Evolutionary conservation across 2,329 filamentous ascomycete species (phyloP), one percentile per base, ranked within the genome.

Genomic region (Sarocladium oryzae): DNA sequence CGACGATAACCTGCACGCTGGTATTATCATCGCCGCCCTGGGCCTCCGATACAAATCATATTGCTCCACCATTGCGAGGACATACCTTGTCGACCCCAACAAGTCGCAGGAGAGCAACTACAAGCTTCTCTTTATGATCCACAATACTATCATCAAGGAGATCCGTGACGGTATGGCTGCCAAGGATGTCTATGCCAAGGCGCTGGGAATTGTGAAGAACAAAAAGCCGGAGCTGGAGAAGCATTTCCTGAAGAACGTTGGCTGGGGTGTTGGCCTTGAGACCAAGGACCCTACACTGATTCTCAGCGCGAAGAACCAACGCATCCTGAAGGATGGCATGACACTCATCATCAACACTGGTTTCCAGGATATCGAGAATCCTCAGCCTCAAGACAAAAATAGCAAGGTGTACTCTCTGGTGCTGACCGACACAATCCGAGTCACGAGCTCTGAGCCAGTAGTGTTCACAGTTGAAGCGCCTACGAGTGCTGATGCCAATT

Each of bases 201-300:
- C 93, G 1, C 63, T 95, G 11, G 75, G 75, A 53, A 76, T 92
- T 49, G 79, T 99, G 61, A 91, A 85, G 65, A 79, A 87, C 48
- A 97, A 95, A 75, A 96, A 95, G 70, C 92, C 93, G 0, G 92
- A 97, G 54, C 77, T 97, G 56, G 93, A 96, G 71, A 92, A 95
- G 71, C 85, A 96, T 63, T 96, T 99, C 64, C 73, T 92, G 40
- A 96, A 95, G 70, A 95, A 88, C 57, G 85, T 97, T 33, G 93
- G 93, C 46, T 89, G 85, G 60, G 92, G 90, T 45, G 88, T 99
- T 60, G 95, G 93, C 55, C 88, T 97, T 38, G 95, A 99, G 72
- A 87, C 86, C 57, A 84, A 88, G 60, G 93, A 99, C 64, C 73
- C 79, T 2, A 92, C 89, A 4, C 78, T 99, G 54, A 69, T 93